A percentile compares a stretch with the other conserved stretches of the same genome.
Evolutionary conservation across 345 rosid species (phyloP).

Genomic region (Chamaenerion angustifolium): DNA sequence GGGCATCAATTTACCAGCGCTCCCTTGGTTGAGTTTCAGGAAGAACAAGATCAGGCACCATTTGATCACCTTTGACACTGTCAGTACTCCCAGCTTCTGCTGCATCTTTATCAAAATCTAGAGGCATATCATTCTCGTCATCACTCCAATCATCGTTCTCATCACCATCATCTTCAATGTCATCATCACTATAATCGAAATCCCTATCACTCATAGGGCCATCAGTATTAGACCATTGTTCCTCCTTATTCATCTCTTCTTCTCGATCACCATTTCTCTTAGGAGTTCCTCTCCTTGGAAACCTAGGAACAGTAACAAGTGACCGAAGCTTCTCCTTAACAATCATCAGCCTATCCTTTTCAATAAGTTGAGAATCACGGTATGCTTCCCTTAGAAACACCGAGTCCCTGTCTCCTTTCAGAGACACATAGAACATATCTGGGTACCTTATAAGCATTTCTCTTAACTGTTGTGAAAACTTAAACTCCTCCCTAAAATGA

Average conservation of each 20-base stretch:
- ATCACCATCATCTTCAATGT: conserved; percentile 20
- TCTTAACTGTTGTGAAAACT: conserved; percentile 85
- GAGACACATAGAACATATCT: conserved; percentile 78
- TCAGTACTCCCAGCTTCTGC: conserved; percentile 22
- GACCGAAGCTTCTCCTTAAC: conserved; percentile 81
- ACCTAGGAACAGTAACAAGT: conserved; percentile 67
- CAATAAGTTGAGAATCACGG: conserved; percentile 63
- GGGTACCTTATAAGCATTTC: conserved; percentile 95
- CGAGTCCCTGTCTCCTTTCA: conserved; percentile 92
- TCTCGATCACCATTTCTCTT: conserved; percentile 19
- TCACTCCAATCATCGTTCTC: conserved; percentile 36
- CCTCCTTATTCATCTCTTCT: conserved; percentile 20
- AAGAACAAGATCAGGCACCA: conserved; percentile 30
- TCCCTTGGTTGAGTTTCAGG: conserved; percentile 78
- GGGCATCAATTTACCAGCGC: conserved; percentile 40
- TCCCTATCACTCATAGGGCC: no score
- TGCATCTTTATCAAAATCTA: conserved; percentile 54
- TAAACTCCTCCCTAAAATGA: conserved; percentile 91
- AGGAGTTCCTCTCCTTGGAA: conserved; percentile 29
- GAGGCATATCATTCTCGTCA: conserved; percentile 53
- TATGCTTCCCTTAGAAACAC: conserved; percentile 96
- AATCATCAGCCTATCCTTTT: conserved; percentile 67
- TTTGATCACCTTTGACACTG: conserved; percentile 23
- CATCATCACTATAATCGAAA: conserved; percentile 26
- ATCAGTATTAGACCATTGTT: conserved; percentile 43